These are phyloP conservation scores for Nothophytophthora sp. DNA, from an alignment of 352 stramenopile species.

Conservation along the genomic window DNA sequence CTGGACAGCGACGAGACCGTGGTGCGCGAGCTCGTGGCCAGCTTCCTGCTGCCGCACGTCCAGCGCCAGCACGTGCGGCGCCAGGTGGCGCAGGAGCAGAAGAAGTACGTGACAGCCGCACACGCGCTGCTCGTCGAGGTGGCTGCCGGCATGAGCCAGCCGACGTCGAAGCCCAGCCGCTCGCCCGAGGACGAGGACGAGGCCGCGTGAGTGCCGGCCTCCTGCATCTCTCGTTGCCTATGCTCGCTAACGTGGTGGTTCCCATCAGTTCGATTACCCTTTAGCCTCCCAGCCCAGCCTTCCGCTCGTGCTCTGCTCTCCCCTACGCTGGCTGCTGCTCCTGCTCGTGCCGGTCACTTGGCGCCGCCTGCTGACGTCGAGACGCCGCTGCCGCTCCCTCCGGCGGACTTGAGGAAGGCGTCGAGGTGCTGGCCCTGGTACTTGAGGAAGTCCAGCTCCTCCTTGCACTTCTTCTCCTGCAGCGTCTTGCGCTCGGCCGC, in stretches of 20 bases:
- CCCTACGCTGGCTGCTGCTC: background rate
- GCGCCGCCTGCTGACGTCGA: constrained; percentile 1
- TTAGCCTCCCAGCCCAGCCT: background rate
- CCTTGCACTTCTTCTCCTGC: constrained; percentile 94
- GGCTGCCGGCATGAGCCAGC: constrained; percentile 19
- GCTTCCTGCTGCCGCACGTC: constrained; percentile 80
- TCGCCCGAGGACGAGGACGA: no score
- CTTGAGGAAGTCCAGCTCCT: constrained; percentile 95
- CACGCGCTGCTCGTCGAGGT: constrained; percentile 59
- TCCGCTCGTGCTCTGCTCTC: no score
- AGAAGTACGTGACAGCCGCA: constrained; percentile 67
- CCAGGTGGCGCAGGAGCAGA: constrained; percentile 60
- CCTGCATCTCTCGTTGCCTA: background rate
- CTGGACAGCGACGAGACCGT: constrained; percentile 57
- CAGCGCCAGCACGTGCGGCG: constrained; percentile 61
- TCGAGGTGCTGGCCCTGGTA: constrained; percentile 96
- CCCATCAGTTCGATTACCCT: background rate
- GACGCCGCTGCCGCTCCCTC: constrained; percentile 39
- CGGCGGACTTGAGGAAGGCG: constrained; percentile 91
- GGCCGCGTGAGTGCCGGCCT: constrained; percentile 7
- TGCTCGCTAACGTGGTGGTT: background rate
- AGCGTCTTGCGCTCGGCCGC: constrained; percentile 84
- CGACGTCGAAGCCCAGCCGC: constrained; percentile 1
- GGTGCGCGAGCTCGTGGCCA: constrained; percentile 80
- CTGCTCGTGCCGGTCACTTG: constrained; percentile 4